Evolutionary conservation across 106 monocot genomes (phyloP), one percentile per base, ranked within the genome.

Genomic region (Platanthera guangdongensis): DNA sequence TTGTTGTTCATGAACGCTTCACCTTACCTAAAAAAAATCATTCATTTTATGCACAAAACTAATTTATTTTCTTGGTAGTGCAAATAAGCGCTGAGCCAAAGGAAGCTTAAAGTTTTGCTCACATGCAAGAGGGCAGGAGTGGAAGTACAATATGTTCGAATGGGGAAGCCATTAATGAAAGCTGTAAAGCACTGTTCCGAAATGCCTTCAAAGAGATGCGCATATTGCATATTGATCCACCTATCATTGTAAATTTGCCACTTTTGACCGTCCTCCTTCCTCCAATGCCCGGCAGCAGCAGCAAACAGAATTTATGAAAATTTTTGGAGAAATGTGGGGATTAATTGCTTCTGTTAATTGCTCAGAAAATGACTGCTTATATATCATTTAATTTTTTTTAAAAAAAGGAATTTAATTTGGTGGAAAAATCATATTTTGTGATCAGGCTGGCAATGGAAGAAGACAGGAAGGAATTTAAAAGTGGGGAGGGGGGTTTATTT

Each of bases 381-480:
- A 28, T 52, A 25, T 25, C 25, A 25, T 25, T 25, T 25, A 25
- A 25, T 25, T 25, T 25, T 25, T 52, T 11, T 30, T 7, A 10
- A 65, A 65, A 30, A 65, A 65, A 32, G 25, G 3, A 64, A 64
- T 64, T 25, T 59, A 59, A 59, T 59, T 32, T 4, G 11, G 25
- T 65, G 65, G 7, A 65, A 65, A 65, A 3, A 65, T 30, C 12
- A 30, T 12, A 65, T 19, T 65, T 47, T 70, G 47, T 70, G 67
- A 39, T 39, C 39, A 39, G 39, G 39, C 39, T 70, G 3, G 70
- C 45, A 70, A 48, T 39, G 70, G 70, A 70, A 47, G 47, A 7
- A 70, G 47, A 48, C 70, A 70, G 47, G 47, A 70, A 70, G 47
- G 70, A 70, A 70, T 70, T 70, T 39, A 39, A 39, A 70, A 70